phyloP scores from a whole-genome alignment of 2,329 filamentous ascomycete species.

The Zymoseptoria passerinii region DNA sequence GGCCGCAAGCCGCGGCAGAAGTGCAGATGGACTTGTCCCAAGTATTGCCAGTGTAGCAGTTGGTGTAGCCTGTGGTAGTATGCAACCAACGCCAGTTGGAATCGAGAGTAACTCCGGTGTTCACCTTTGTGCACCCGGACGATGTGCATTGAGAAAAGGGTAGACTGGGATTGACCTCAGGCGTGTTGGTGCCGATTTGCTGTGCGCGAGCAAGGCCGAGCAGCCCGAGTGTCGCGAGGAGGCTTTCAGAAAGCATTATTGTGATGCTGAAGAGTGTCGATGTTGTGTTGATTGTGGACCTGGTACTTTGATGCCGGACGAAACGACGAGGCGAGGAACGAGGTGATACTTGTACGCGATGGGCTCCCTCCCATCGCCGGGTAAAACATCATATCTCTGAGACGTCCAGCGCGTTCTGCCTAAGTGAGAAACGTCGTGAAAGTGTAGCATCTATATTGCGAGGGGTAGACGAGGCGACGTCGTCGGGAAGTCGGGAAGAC shows the following conservation, averaged over 20 bases:
- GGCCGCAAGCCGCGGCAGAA: conserved; percentile 39
- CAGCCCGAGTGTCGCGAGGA: not conserved
- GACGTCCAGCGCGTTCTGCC: not conserved
- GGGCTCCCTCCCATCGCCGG: not conserved
- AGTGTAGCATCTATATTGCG: not conserved
- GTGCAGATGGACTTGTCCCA: conserved; percentile 37
- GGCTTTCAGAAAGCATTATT: not conserved
- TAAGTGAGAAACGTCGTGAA: not conserved
- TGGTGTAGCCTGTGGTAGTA: conserved; percentile 37
- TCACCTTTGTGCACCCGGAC: conserved; percentile 33
- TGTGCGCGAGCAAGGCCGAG: conserved; percentile 19
- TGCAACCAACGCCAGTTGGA: conserved; percentile 46
- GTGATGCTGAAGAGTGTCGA: not conserved
- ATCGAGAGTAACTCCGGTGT: conserved; percentile 34
- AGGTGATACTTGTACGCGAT: not conserved
- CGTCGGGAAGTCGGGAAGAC: not conserved
- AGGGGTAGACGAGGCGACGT: not conserved
- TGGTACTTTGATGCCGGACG: not conserved
- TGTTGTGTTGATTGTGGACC: not conserved
- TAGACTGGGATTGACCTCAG: conserved; percentile 36
- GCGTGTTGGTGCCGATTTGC: conserved; percentile 33
- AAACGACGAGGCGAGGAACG: not conserved
- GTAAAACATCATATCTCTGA: not conserved
- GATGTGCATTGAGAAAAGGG: conserved; percentile 30
- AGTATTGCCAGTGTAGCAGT: conserved; percentile 42